Conservation (phyloP, 1,284 basidiomycete species). For the Leccinum laetum region DNA sequence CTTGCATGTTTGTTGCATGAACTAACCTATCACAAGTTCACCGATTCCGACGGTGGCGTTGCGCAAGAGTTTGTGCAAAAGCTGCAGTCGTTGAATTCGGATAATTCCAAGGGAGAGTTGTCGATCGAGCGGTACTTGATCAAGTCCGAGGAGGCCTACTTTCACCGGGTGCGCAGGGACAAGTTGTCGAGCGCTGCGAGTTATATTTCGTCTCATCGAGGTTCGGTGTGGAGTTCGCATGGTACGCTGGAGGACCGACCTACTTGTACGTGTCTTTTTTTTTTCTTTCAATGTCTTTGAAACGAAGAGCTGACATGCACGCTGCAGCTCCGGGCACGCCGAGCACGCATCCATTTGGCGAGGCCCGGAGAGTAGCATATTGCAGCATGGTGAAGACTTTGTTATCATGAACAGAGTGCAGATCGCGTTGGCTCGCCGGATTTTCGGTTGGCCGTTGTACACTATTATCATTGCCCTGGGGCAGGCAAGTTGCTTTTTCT, state of each 20-base stretch:
- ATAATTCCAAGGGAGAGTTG: slow-evolving; percentile 88
- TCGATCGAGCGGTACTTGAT: slow-evolving; percentile 90
- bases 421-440: slow-evolving; percentile 74
- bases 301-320: not conserved
- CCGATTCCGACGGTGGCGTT: slow-evolving; percentile 89
- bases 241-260: slow-evolving; percentile 54
- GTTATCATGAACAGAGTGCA: slow-evolving; percentile 81
- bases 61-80: slow-evolving; percentile 88
- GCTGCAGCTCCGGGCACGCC: slow-evolving; percentile 48
- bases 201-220: slow-evolving; percentile 75
- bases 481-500: slow-evolving; percentile 50
- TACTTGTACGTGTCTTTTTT: slow-evolving; percentile 52
- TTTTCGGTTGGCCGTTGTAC: slow-evolving; percentile 88
- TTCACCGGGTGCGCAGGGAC: slow-evolving; percentile 85
- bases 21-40: slow-evolving; percentile 57
- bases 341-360: slow-evolving; percentile 50
- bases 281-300: not conserved
- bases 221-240: slow-evolving; percentile 80
- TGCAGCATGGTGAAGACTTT: slow-evolving; percentile 49
- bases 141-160: slow-evolving; percentile 92
- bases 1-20: not conserved
- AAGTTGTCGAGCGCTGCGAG: slow-evolving; percentile 80
- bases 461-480: slow-evolving; percentile 86
- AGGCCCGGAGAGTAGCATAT: slow-evolving; percentile 42
- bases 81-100: slow-evolving; percentile 73